Evolutionary conservation across 1,284 basidiomycete species (phyloP).

Genomic region (Leccinum pallidistipes): DNA sequence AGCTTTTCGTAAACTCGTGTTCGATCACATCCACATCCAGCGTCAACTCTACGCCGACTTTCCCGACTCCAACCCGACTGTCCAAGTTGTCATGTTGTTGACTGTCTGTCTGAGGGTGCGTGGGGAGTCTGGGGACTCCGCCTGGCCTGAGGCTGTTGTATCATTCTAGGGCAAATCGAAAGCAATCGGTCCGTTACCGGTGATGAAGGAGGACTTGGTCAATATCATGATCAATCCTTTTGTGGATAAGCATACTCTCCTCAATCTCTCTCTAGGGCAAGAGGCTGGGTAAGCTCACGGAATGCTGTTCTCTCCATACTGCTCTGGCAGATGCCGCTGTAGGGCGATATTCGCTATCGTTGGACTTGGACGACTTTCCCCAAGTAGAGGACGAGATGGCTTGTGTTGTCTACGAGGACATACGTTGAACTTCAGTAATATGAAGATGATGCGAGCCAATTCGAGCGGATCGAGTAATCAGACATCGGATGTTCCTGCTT

Average conservation of each 20-base stretch:
- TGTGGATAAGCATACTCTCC: constrained; percentile 52
- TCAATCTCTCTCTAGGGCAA: constrained; percentile 56
- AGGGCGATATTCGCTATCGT: constrained; percentile 47
- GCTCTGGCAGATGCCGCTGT: constrained; percentile 45
- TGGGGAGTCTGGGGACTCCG: constrained; percentile 34
- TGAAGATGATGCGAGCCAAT: constrained; percentile 28
- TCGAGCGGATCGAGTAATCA: constrained; percentile 21
- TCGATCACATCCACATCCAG: constrained; percentile 51
- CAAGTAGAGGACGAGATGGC: constrained; percentile 46
- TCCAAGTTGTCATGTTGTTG: constrained; percentile 66
- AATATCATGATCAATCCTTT: constrained; percentile 68
- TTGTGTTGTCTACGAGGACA: constrained; percentile 43
- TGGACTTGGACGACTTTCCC: constrained; percentile 51
- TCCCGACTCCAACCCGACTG: constrained; percentile 54
- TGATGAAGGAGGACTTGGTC: constrained; percentile 57
- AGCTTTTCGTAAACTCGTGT: constrained; percentile 70
- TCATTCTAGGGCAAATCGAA: constrained; percentile 45
- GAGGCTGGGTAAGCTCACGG: constrained; percentile 56
- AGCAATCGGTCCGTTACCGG: constrained; percentile 49
- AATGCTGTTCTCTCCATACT: constrained; percentile 39
- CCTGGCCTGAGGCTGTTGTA: constrained; percentile 34
- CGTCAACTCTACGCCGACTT: constrained; percentile 64
- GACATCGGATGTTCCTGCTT: constrained; percentile 1
- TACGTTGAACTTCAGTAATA: constrained; percentile 47
- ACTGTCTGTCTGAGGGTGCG: constrained; percentile 50